phyloP scores from a whole-genome alignment of 2,329 filamentous ascomycete genomes.

The Ceratocystis cubensis region DNA sequence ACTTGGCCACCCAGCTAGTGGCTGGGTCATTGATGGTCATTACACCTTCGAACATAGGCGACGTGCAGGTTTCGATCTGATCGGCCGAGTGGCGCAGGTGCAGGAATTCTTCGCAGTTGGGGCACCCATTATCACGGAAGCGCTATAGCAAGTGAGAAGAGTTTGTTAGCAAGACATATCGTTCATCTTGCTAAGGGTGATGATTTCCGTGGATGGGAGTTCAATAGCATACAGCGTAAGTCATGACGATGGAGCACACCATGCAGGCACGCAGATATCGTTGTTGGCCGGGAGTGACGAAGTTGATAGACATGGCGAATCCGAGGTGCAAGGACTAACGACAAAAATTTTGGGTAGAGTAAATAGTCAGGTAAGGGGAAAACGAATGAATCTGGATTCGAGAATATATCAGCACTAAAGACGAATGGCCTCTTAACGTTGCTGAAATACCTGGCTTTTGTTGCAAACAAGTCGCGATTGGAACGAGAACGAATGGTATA shows the following conservation, averaged over 20 bases:
- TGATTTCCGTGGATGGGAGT: background rate
- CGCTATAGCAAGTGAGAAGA: slow-evolving; percentile 39
- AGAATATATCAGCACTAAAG: background rate
- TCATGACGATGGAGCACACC: slow-evolving; percentile 93
- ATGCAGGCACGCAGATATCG: slow-evolving; percentile 92
- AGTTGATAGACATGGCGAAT: slow-evolving; percentile 28
- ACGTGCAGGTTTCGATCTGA: slow-evolving; percentile 82
- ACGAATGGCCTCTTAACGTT: background rate
- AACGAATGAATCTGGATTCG: background rate
- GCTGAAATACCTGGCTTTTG: background rate
- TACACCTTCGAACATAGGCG: slow-evolving; percentile 86
- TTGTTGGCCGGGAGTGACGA: slow-evolving; percentile 60
- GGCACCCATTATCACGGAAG: slow-evolving; percentile 79
- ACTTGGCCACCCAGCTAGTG: slow-evolving; percentile 88
- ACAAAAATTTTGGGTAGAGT: background rate
- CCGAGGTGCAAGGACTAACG: background rate
- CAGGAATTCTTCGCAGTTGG: slow-evolving; percentile 91
- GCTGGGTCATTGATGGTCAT: slow-evolving; percentile 74
- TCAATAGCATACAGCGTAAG: slow-evolving; percentile 47
- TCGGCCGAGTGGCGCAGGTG: slow-evolving; percentile 68
- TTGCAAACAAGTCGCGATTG: background rate
- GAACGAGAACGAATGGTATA: background rate
- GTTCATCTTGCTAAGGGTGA: background rate
- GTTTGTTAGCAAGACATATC: background rate
- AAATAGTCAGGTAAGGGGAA: background rate